These are phyloP conservation scores for Lactarius hatsudake DNA, from an alignment of 768 basidiomycete genomes.

Conservation along the genomic window DNA sequence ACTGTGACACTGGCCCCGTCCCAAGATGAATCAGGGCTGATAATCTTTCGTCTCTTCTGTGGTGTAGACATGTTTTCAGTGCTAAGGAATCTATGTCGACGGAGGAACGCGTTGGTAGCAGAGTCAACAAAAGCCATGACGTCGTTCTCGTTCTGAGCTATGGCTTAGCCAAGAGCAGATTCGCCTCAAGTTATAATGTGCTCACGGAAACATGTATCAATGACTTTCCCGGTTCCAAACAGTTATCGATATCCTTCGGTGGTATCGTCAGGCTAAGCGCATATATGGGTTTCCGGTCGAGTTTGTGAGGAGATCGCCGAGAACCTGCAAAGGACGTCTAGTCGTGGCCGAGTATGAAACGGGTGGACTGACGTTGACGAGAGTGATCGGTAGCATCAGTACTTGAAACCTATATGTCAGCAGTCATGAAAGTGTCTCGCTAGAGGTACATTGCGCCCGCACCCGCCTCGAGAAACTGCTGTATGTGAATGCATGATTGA, in stretches of 20 bases:
- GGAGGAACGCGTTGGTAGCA: constrained; percentile 60
- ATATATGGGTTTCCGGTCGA: constrained; percentile 78
- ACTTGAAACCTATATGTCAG: constrained; percentile 22
- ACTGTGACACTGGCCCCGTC: neutral
- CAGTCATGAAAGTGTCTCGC: constrained; percentile 25
- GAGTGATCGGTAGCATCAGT: neutral
- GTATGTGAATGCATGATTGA: constrained; percentile 61
- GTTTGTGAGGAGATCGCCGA: constrained; percentile 75
- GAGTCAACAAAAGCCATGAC: constrained; percentile 56
- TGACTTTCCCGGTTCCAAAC: constrained; percentile 75
- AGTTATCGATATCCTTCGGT: constrained; percentile 66
- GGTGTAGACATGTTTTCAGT: constrained; percentile 38
- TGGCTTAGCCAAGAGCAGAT: constrained; percentile 17
- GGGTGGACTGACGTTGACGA: constrained; percentile 12
- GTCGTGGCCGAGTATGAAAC: constrained; percentile 21
- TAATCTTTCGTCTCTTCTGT: constrained; percentile 51
- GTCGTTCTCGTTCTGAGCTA: constrained; percentile 52
- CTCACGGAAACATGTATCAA: constrained; percentile 65
- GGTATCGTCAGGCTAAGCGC: constrained; percentile 75
- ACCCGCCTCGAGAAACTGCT: constrained; percentile 80
- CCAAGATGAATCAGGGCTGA: neutral
- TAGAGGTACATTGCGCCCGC: neutral
- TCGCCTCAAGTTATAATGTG: neutral
- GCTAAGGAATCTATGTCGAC: constrained; percentile 55
- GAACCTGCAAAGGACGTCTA: constrained; percentile 38